phyloP scores from a whole-genome alignment of 2,329 filamentous ascomycete species.

The Penicillium concentricum region DNA sequence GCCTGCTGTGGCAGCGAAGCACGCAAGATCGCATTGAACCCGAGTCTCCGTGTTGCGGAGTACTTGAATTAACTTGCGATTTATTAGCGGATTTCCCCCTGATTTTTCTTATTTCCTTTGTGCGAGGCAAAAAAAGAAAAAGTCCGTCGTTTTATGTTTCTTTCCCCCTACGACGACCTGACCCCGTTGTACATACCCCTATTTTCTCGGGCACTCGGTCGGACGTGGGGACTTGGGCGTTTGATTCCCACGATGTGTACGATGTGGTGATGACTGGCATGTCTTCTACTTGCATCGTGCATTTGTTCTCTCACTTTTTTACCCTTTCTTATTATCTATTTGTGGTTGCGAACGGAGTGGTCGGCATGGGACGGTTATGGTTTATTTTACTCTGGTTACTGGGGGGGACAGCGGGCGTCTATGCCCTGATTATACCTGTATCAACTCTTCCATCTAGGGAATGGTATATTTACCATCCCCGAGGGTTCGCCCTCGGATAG shows the following conservation, averaged over 20 bases:
- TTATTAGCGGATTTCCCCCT: conserved; percentile 11
- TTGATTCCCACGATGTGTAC: conserved; percentile 25
- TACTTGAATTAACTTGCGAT: conserved; percentile 24
- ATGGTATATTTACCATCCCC: conserved; percentile 2
- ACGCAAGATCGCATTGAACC: conserved; percentile 36
- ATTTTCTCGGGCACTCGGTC: conserved; percentile 21
- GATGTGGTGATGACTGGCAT: conserved; percentile 24
- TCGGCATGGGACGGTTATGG: conserved; percentile 30
- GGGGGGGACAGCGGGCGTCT: conserved; percentile 1
- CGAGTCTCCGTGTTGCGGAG: conserved; percentile 31
- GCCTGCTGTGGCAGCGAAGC: conserved; percentile 43
- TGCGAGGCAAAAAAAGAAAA: conserved; percentile 31
- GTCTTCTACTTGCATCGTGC: conserved; percentile 21
- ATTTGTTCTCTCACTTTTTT: conserved; percentile 24
- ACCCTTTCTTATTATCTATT: conserved; percentile 18
- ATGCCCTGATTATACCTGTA: conserved; percentile 10
- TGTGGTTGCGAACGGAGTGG: conserved; percentile 29
- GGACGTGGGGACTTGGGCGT: conserved; percentile 21
- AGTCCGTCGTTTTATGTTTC: conserved; percentile 26
- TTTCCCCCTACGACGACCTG: conserved; percentile 24
- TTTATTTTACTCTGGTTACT: conserved; percentile 16
- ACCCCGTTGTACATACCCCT: conserved; percentile 26
- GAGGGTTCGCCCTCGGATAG: neutral
- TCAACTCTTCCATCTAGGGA: conserved; percentile 12
- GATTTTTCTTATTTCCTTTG: conserved; percentile 22